phyloP scores from a whole-genome alignment of 2,329 filamentous ascomycete species.

The Coniochaeta hoffmannii region DNA sequence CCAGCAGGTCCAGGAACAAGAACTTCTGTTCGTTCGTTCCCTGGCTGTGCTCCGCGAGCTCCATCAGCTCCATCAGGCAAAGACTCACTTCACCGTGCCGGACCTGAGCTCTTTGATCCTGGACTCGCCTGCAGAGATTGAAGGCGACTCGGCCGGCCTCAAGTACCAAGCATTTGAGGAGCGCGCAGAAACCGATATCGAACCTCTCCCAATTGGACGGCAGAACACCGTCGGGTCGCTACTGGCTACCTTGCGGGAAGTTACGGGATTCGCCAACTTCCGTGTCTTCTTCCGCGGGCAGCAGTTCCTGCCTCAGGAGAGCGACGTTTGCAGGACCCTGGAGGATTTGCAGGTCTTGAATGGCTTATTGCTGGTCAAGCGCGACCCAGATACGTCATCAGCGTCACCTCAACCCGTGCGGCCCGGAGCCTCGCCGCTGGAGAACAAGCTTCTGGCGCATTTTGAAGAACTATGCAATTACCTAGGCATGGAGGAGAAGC shows the following conservation, averaged over 20 bases:
- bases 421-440: conserved; percentile 53
- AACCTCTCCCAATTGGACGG: conserved; percentile 57
- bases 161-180: conserved; percentile 70
- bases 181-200: conserved; percentile 49
- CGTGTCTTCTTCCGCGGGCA: conserved; percentile 64
- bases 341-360: conserved; percentile 60
- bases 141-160: conserved; percentile 58
- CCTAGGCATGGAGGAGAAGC: conserved; percentile 62
- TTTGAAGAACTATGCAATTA: conserved; percentile 80
- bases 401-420: conserved; percentile 35
- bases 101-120: conserved; percentile 47
- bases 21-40: conserved; percentile 60
- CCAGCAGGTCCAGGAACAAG: conserved; percentile 42
- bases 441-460: conserved; percentile 72
- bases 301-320: conserved; percentile 53
- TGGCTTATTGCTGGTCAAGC: conserved; percentile 60
- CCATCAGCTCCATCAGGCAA: conserved; percentile 55
- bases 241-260: conserved; percentile 56
- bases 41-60: conserved; percentile 62
- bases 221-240: conserved; percentile 66
- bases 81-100: conserved; percentile 51
- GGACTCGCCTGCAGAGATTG: conserved; percentile 41
- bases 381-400: conserved; percentile 37
- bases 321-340: conserved; percentile 53
- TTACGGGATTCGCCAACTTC: conserved; percentile 70